Conservation (phyloP, 2,329 filamentous ascomycete species). For the Aspergillus sp. region DNA sequence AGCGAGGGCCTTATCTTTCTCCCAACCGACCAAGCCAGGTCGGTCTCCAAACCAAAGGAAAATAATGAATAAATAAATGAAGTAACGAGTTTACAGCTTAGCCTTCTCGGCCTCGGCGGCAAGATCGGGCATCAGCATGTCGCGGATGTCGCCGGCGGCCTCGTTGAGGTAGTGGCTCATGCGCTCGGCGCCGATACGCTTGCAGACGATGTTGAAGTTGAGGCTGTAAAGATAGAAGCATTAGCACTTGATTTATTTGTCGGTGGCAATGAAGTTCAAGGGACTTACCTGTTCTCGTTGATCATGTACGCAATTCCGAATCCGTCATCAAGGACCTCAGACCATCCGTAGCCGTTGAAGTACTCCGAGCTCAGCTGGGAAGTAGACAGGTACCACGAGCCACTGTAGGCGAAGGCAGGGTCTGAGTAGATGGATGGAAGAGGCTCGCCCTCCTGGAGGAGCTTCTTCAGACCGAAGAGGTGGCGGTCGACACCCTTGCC, state of each 20-base stretch:
- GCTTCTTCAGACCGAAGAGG: slow-evolving; percentile 94
- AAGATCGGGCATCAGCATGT: slow-evolving; percentile 77
- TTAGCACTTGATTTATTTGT: slow-evolving; percentile 9
- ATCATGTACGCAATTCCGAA: slow-evolving; percentile 99
- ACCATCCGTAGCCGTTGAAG: slow-evolving; percentile 99
- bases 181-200: slow-evolving; percentile 81
- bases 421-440: slow-evolving; percentile 83
- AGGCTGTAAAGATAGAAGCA: slow-evolving; percentile 55
- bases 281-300: slow-evolving; percentile 81
- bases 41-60: not conserved
- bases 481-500: slow-evolving; percentile 94
- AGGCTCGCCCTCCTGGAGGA: slow-evolving; percentile 76
- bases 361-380: slow-evolving; percentile 92
- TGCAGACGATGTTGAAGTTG: slow-evolving; percentile 97
- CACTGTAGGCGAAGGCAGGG: slow-evolving; percentile 78
- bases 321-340: slow-evolving; percentile 91
- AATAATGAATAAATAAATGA: not conserved
- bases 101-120: slow-evolving; percentile 69
- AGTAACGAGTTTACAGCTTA: slow-evolving; percentile 62
- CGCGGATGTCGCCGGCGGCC: slow-evolving; percentile 84
- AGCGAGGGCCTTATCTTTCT: not conserved
- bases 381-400: slow-evolving; percentile 84
- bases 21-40: not conserved
- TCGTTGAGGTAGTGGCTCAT: slow-evolving; percentile 98
- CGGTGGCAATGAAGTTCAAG: too few species aligned